phyloP scores from a whole-genome alignment of 225 moss, liverwort and hornwort genomes.

The Antitrichia curtipendula region DNA sequence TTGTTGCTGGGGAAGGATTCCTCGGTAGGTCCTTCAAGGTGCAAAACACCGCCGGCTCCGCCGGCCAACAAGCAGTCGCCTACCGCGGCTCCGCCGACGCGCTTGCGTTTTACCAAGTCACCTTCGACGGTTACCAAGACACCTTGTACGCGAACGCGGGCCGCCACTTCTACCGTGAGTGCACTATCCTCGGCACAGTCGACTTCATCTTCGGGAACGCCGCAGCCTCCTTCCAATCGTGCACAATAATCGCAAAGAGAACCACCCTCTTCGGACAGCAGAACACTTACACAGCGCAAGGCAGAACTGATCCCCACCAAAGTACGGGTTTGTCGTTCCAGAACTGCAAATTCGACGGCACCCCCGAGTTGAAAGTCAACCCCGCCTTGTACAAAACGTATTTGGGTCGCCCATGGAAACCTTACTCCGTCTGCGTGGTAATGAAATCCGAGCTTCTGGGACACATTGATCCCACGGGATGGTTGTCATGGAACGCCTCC shows the following conservation, averaged over 20 bases:
- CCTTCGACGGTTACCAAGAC: conserved; percentile 33
- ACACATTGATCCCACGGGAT: conserved; percentile 30
- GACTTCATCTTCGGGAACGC: conserved; percentile 61
- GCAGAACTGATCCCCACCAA: conserved; percentile 54
- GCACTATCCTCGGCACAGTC: conserved; percentile 36
- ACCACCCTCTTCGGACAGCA: not conserved
- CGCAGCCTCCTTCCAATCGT: conserved; percentile 31
- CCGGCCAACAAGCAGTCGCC: conserved; percentile 34
- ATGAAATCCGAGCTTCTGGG: conserved; percentile 17
- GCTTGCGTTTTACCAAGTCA: conserved; percentile 20
- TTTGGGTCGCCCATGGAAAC: conserved; percentile 63
- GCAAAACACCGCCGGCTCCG: conserved; percentile 33
- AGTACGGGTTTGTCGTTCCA: conserved; percentile 59
- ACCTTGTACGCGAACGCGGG: conserved; percentile 39
- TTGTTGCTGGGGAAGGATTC: conserved; percentile 32
- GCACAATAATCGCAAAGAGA: conserved; percentile 16
- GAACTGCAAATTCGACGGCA: conserved; percentile 44
- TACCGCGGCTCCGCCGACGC: conserved; percentile 27
- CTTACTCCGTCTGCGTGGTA: conserved; percentile 31
- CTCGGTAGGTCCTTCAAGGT: conserved; percentile 29
- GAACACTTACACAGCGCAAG: conserved; percentile 52
- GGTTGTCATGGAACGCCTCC: conserved; percentile 32
- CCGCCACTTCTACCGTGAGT: conserved; percentile 43
- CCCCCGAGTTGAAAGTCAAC: conserved; percentile 3
- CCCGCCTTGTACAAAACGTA: conserved; percentile 1